Conservation (phyloP, 1,284 basidiomycete genomes). For the Xanthoconium separans region DNA sequence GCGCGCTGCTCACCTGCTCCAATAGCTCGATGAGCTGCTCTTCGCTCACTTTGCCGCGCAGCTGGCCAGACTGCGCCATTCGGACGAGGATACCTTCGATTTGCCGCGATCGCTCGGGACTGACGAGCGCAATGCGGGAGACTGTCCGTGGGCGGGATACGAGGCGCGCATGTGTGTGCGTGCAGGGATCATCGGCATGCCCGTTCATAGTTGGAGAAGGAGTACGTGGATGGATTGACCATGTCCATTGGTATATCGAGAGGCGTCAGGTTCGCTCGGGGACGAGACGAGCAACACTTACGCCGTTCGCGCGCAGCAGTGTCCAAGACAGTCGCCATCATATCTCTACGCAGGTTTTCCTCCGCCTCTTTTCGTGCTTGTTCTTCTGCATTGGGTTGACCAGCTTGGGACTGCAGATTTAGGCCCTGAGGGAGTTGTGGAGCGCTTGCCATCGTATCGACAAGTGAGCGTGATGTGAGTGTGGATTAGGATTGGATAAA, state of each 20-base stretch:
- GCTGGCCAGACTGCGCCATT: constrained; percentile 93
- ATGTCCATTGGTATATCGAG: not conserved
- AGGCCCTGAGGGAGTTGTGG: constrained; percentile 31
- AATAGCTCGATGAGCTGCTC: constrained; percentile 88
- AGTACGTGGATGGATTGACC: not conserved
- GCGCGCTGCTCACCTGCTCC: constrained; percentile 70
- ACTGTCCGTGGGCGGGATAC: constrained; percentile 42
- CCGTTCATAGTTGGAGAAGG: not conserved
- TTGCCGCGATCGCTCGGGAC: constrained; percentile 82
- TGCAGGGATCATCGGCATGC: not conserved
- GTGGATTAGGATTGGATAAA: constrained; percentile 1
- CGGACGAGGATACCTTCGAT: constrained; percentile 85
- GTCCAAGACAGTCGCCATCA: constrained; percentile 90
- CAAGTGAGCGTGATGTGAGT: not conserved
- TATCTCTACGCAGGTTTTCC: constrained; percentile 74
- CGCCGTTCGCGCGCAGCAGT: constrained; percentile 86
- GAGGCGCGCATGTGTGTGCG: not conserved
- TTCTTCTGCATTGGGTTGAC: constrained; percentile 44
- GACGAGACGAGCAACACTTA: constrained; percentile 45
- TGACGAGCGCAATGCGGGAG: constrained; percentile 90
- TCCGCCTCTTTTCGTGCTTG: constrained; percentile 60
- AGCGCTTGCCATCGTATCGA: constrained; percentile 21
- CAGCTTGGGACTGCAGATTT: constrained; percentile 20
- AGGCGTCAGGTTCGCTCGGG: not conserved
- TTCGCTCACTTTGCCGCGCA: constrained; percentile 84